A percentile compares a stretch with the other conserved stretches of the same genome.
These are phyloP conservation scores for Toxicodendron radicans DNA, from an alignment of 345 rosid genomes.

Conservation along the genomic window DNA sequence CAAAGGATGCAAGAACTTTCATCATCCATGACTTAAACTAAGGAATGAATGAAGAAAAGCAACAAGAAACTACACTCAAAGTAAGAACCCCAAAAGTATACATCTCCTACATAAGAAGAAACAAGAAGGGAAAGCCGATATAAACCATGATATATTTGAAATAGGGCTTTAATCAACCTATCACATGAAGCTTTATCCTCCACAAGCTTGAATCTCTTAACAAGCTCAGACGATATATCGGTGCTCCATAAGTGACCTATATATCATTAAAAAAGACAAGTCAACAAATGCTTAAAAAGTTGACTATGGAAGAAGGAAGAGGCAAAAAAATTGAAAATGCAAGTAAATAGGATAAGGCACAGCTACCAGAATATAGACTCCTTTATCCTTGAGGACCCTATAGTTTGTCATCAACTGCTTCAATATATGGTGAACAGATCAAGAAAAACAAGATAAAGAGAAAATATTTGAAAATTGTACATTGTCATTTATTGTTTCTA, in stretches of 20 bases:
- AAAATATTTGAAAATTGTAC: constrained; percentile 18
- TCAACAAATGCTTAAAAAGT: neutral
- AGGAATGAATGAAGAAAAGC: neutral
- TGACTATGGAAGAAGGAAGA: neutral
- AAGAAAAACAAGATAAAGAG: constrained; percentile 50
- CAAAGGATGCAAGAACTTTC: neutral
- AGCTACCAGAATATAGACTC: constrained; percentile 81
- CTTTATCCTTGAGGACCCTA: constrained; percentile 97
- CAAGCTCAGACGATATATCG: constrained; percentile 56
- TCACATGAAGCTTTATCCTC: constrained; percentile 65
- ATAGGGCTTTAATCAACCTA: constrained; percentile 44
- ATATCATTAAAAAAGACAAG: constrained; percentile 22
- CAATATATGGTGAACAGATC: constrained; percentile 76
- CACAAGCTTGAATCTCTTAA: constrained; percentile 56
- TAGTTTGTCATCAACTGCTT: constrained; percentile 88
- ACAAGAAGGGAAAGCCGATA: neutral
- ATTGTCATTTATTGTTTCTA: constrained; percentile 9
- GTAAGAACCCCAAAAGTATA: neutral
- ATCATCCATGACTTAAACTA: neutral
- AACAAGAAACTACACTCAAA: neutral
- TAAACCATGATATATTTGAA: neutral
- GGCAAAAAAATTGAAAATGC: neutral
- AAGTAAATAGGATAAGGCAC: neutral
- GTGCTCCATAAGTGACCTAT: constrained; percentile 92
- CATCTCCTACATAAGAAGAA: neutral